Evolutionary conservation across 225 moss, liverwort and hornwort species (phyloP), one percentile per base, ranked within the genome.

Genomic region (Bryum argenteum): DNA sequence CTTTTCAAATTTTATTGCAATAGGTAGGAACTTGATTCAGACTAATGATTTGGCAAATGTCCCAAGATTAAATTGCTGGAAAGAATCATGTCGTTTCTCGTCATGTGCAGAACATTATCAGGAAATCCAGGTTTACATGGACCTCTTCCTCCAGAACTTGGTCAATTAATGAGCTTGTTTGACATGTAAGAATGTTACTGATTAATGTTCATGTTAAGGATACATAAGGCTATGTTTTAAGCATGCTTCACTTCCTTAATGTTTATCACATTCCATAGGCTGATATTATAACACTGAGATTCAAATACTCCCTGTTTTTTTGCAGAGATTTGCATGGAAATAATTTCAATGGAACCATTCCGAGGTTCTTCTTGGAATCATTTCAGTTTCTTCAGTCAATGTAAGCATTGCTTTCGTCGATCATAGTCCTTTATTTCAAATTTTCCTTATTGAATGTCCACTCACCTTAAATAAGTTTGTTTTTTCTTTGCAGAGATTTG

Each of bases 281-380:
- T n/a, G n/a, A 33, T 33, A 33, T 33, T 33, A 33, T 33, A 33
- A 44, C 14, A 44, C 12, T 13, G 44, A 11, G 12, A 44, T 11
- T 13, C 14, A 0, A 10, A 8, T 11, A 4, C 3, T 12, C 13
- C 1, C 13, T 1, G 12, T 13, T 45, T 45, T 11, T 3, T 3
- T 70, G 76, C 79, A 79, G 83, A 61, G 76, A 83, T 59, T 60
- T 83, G 54, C 79, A 83, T 61, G 83, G 83, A 0, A 83, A 83
- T 17, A 73, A 73, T 37, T 83, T 83, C 50, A 79, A 53, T 5
- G 79, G 83, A 70, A 8, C 21, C 40, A 83, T 83, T 61, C 83
- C 83, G 3, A 61, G 70, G n/a, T 80, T 83, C 18, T 67, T 72
- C 23, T 54, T 71, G 10, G 40, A 65, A 37, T 79, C 79, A 19